Base-by-base conservation (phyloP, 2,329 filamentous ascomycete genomes). In the Fusarium sp. region DNA sequence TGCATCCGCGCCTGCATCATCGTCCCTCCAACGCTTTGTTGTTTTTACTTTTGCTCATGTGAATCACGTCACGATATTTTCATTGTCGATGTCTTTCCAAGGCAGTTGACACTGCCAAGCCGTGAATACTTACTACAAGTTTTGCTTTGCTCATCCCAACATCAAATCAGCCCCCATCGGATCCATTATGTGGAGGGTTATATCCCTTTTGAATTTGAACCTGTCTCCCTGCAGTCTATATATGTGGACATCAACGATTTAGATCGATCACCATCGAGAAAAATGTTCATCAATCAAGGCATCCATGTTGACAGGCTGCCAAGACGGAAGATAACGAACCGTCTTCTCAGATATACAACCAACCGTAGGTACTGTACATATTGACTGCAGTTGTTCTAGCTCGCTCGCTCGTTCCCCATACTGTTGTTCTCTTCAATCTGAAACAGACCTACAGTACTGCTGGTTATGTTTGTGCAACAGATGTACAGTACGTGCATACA, bases 21-120 rank as follows among this genome's bases (percentile, higher is more conserved):
- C 14, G 37, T 34, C 63, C 61, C 37, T 41, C 61, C 61, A 66
- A 66, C 63, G 27, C 10, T 54, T 16, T 66, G 52, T 54, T 61
- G 24, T 44, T 24, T 40, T 54, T 40, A 6, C 24, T 60, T 45
- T 55, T 57, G 10, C 32, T 22, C 10, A 10, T 8, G 29, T 63
- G 22, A 57, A 64, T 64, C 63, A 49, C 47, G 55, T 66, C 47
- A 61, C 63, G 16, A 49, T 45, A 20, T 41, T 45, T 30, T 37
- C 30, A 22, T 32, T 25, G 6, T 54, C 54, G 29, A 16, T 10
- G 27, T 45, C 30, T 48, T 49, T 18, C 45, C 46, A 46, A 20
- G 52, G 20, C 29, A 46, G 24, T 27, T 27, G 13, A n/a, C 18
- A 47, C 47, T 52, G 41, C 53, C 61, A 65, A 65, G 53, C 22